Evolutionary conservation across 2,329 filamentous ascomycete species (phyloP), one percentile per base, ranked within the genome.

Genomic region (Septoria linicola): DNA sequence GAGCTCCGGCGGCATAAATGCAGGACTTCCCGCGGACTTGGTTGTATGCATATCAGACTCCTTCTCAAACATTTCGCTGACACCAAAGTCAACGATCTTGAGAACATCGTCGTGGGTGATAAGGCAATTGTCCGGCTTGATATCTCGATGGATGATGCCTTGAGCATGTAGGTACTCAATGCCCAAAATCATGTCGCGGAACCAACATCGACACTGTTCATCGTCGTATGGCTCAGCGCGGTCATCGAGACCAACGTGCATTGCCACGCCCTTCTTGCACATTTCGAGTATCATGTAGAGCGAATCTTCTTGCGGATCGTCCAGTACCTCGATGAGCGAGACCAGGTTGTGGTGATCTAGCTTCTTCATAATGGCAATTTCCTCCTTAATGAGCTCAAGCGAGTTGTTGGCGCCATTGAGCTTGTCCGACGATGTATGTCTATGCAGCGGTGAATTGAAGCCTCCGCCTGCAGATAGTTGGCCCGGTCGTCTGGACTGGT

Each of bases 361-460:
- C 73, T 97, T 97, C 77, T 97, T 99, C 91, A 99, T 97, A 67
- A 97, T 95, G 52, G 93, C 93, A 63, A 97, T 93, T 71, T 99
- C 93, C 69, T 96, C 88, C 55, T 90, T 87, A 69, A 99, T 97
- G 53, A 97, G 76, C 64, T 88, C 88, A 10, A 97, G 76, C 0
- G 92, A 82, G 60, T 85, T 85, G 66, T 87, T 85, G 36, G 79
- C 79, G 54, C 79, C 75, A 41, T 76, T 72, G 19, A 58, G 39
- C 46, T 55, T 59, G 36, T 81, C 77, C 5, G 72, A 72, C 6
- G 76, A 75, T 8, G 80, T 79, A 62, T 80, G 77, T 30, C 82
- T 76, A 68, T 86, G 81, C 44, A 85, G 68, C 1, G 81, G 81
- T n/a, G 80, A 82, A 63, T 83, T 84, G 70, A 77, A 84, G 62